phyloP scores from a whole-genome alignment of 2,329 filamentous ascomycete species.

The Talaromyces sp. region DNA sequence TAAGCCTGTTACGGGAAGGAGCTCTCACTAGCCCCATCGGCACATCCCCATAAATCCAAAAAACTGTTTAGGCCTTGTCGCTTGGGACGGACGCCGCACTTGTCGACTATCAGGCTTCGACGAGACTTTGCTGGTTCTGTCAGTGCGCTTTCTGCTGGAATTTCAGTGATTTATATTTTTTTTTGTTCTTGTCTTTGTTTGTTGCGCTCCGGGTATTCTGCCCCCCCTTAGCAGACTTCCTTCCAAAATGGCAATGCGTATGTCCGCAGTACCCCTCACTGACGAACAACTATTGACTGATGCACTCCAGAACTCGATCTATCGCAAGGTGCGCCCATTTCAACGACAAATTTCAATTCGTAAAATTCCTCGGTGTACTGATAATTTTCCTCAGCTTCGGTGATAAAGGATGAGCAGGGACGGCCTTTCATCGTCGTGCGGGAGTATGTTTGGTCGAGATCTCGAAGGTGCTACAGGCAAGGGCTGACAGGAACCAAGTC shows the following conservation, averaged over 20 bases:
- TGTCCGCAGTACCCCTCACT: conserved; percentile 34
- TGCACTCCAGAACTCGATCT: conserved; percentile 39
- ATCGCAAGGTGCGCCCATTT: conserved; percentile 35
- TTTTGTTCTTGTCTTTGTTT: conserved; percentile 7
- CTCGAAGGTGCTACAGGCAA: not conserved
- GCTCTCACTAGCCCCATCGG: conserved; percentile 29
- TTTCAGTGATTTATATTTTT: not conserved
- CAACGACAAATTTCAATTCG: conserved; percentile 9
- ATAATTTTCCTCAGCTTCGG: conserved; percentile 45
- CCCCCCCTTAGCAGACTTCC: conserved; percentile 25
- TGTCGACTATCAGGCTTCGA: conserved; percentile 20
- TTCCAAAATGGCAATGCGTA: conserved; percentile 45
- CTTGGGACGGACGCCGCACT: conserved; percentile 14
- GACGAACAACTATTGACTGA: conserved; percentile 22
- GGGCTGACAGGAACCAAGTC: conserved; percentile 47
- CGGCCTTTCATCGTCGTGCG: conserved; percentile 96
- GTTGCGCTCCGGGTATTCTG: conserved; percentile 16
- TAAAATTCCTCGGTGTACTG: conserved; percentile 17
- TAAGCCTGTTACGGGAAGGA: conserved; percentile 31
- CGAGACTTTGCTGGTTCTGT: not conserved
- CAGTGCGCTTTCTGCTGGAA: not conserved
- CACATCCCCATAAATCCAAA: conserved; percentile 31
- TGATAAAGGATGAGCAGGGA: conserved; percentile 96
- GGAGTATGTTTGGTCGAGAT: conserved; percentile 61
- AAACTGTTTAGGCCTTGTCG: conserved; percentile 14